phyloP scores from a whole-genome alignment of 495 filamentous ascomycete genomes.

The Neurospora sp. region DNA sequence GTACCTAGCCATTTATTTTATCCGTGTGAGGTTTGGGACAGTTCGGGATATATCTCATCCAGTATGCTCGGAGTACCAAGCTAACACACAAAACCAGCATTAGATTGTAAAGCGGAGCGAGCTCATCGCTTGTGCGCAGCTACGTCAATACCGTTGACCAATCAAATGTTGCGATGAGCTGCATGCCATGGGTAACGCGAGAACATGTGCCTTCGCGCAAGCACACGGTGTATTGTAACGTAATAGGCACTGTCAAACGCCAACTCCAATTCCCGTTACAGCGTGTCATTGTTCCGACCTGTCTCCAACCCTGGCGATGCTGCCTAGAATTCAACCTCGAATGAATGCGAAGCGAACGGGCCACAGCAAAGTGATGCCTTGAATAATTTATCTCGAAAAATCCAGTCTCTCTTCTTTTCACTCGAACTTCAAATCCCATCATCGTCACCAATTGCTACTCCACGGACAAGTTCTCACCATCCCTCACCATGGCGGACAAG shows the following conservation, averaged over 20 bases:
- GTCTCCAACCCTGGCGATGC: constrained; percentile 8
- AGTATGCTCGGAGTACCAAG: not conserved
- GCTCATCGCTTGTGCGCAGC: not conserved
- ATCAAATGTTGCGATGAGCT: not conserved
- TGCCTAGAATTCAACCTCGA: constrained; percentile 12
- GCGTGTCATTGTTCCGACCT: not conserved
- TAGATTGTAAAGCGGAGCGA: not conserved
- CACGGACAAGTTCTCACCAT: not conserved
- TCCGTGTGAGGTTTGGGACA: not conserved
- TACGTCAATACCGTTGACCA: not conserved
- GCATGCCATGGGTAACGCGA: constrained; percentile 8
- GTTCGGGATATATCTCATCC: not conserved
- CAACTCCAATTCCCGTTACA: not conserved
- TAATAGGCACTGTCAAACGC: not conserved
- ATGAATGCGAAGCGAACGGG: not conserved
- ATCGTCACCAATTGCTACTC: not conserved
- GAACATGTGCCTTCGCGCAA: constrained; percentile 22
- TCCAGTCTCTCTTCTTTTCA: not conserved
- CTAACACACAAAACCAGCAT: not conserved
- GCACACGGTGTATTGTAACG: not conserved
- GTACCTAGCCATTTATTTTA: not conserved
- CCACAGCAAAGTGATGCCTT: not conserved
- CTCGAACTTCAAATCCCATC: not conserved
- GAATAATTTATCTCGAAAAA: not conserved
- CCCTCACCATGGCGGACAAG: constrained; percentile 72